phyloP scores from a whole-genome alignment of 805 yeast species.

The Lachancea quebecensis region DNA sequence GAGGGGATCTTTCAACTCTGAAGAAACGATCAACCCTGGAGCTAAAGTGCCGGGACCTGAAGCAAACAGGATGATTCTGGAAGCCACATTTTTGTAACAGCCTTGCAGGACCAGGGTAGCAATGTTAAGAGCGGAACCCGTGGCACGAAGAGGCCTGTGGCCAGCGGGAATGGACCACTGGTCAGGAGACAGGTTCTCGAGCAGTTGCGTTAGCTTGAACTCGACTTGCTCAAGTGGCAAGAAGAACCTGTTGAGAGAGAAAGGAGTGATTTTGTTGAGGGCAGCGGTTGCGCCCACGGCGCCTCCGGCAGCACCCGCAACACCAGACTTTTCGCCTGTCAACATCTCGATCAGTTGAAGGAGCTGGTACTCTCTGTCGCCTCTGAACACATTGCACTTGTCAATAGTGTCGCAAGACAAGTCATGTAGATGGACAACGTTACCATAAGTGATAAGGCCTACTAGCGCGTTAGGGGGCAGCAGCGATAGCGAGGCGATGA shows the following conservation, averaged over 20 bases:
- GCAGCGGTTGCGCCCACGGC: conserved; percentile 25
- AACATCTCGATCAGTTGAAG: conserved; percentile 56
- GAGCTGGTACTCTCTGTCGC: conserved; percentile 70
- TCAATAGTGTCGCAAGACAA: conserved; percentile 59
- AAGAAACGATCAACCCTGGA: conserved; percentile 91
- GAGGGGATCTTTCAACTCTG: conserved; percentile 88
- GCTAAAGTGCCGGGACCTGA: conserved; percentile 94
- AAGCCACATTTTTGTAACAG: conserved; percentile 77
- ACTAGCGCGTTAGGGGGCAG: conserved; percentile 87
- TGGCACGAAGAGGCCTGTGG: conserved; percentile 80
- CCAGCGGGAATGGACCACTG: conserved; percentile 87
- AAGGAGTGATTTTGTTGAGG: conserved; percentile 35
- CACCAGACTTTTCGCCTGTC: conserved; percentile 45
- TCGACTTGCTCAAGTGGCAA: conserved; percentile 73
- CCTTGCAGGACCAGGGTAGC: conserved; percentile 79
- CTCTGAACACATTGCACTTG: conserved; percentile 79
- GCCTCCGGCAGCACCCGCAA: conserved; percentile 18
- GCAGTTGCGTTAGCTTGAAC: conserved; percentile 68
- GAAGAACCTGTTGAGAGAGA: conserved; percentile 55
- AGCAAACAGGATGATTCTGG: conserved; percentile 81
- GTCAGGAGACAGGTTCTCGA: conserved; percentile 71
- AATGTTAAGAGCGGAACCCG: conserved; percentile 86
- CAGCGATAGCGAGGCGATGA: conserved; percentile 64
- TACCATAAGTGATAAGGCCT: conserved; percentile 79
- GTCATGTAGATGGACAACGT: conserved; percentile 87